These are phyloP conservation scores for Hydnum rufescens DNA, from an alignment of 768 basidiomycete genomes.

Conservation along the genomic window DNA sequence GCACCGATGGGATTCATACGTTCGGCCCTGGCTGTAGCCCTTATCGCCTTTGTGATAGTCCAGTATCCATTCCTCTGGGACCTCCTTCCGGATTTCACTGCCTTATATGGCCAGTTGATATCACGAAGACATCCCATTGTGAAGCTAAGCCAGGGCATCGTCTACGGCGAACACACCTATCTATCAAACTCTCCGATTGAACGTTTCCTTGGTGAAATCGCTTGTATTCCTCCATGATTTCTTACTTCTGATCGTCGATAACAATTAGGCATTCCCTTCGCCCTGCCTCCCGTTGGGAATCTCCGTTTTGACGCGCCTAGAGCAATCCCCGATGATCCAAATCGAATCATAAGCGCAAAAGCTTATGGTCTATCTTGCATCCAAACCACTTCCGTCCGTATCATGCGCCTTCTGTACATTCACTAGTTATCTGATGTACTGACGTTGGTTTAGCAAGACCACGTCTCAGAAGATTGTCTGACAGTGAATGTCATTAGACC, in stretches of 20 bases:
- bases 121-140: not conserved
- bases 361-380: not conserved
- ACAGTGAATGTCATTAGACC: not conserved
- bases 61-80: too few species aligned
- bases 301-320: not conserved
- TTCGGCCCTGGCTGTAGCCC: too few species aligned
- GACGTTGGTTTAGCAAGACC: not conserved
- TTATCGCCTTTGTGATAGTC: too few species aligned
- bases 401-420: not conserved
- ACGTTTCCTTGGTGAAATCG: too few species aligned
- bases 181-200: too few species aligned
- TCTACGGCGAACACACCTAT: not conserved
- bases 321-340: not conserved
- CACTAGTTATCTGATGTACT: not conserved
- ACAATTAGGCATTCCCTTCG: constrained; percentile 2
- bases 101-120: too few species aligned
- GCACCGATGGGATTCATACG: too few species aligned
- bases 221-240: too few species aligned
- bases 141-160: not conserved
- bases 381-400: not conserved
- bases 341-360: not conserved
- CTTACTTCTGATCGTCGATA: too few species aligned
- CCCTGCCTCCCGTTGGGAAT: not conserved
- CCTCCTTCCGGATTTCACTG: too few species aligned
- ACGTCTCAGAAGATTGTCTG: constrained; percentile 1